Conservation (phyloP, 2,329 filamentous ascomycete species). For the Ustulina deusta region DNA sequence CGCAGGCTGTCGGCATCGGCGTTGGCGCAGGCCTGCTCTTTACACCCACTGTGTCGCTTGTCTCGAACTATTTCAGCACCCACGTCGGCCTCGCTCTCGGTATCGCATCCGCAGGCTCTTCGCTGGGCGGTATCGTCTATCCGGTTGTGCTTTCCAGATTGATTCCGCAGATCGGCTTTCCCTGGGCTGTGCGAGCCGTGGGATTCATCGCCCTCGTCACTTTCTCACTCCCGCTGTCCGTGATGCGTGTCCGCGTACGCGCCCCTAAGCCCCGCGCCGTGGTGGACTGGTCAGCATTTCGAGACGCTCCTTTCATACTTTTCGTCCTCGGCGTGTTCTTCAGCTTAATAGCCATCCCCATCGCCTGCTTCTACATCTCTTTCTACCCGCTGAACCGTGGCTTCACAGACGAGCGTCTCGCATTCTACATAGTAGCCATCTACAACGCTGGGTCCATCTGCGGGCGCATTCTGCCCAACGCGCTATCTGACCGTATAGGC, state of each 20-base stretch:
- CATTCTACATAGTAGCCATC: not conserved
- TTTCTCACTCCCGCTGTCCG: not conserved
- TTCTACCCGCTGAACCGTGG: not conserved
- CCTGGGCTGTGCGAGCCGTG: slow-evolving; percentile 21
- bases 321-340: not conserved
- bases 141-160: slow-evolving; percentile 14
- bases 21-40: not conserved
- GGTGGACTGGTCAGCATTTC: not conserved
- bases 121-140: slow-evolving; percentile 18
- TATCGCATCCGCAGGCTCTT: not conserved
- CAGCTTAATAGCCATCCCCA: not conserved
- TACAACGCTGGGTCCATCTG: not conserved
- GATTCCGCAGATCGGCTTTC: not conserved
- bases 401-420: not conserved
- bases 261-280: not conserved
- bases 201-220: slow-evolving; percentile 10
- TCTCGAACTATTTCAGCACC: not conserved
- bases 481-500: not conserved
- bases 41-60: not conserved
- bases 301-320: not conserved
- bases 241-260: not conserved
- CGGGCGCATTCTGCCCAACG: not conserved
- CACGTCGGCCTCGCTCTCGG: not conserved
- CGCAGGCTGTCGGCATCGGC: not conserved
- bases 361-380: not conserved